A percentile compares a stretch with the other conserved stretches of the same genome.
Evolutionary conservation across 2,329 filamentous ascomycete genomes (phyloP).

Genomic region (Trichoderma citrinoviride): DNA sequence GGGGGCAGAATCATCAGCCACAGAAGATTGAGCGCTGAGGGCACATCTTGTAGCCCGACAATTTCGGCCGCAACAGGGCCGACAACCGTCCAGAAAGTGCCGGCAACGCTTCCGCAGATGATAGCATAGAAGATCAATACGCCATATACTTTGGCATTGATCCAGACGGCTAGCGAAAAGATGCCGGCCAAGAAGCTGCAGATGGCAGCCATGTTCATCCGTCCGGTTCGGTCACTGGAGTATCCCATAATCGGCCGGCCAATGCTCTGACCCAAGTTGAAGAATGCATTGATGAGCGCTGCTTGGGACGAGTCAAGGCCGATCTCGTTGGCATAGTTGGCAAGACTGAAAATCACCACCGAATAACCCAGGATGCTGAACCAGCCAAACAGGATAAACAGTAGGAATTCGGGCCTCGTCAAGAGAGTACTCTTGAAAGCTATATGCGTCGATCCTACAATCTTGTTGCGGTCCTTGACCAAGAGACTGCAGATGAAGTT

Average conservation of each 20-base stretch:
- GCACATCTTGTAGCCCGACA: constrained; percentile 65
- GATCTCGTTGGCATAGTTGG: constrained; percentile 68
- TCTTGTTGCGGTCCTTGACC: constrained; percentile 68
- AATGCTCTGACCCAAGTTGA: constrained; percentile 66
- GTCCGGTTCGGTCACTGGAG: constrained; percentile 66
- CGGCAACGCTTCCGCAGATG: constrained; percentile 67
- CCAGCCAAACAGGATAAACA: constrained; percentile 66
- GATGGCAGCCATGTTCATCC: constrained; percentile 68
- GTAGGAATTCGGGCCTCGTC: constrained; percentile 57
- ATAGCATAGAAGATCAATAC: constrained; percentile 70
- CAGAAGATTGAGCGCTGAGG: constrained; percentile 64
- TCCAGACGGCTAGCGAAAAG: constrained; percentile 70
- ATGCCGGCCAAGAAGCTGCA: constrained; percentile 64
- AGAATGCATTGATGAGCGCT: constrained; percentile 67
- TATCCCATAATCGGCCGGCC: constrained; percentile 71
- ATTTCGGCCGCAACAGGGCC: constrained; percentile 71
- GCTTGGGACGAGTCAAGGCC: constrained; percentile 67
- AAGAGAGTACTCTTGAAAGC: constrained; percentile 66
- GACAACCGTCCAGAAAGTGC: constrained; percentile 68
- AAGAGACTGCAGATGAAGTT: constrained; percentile 63
- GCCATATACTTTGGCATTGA: constrained; percentile 60
- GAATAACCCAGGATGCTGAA: constrained; percentile 73
- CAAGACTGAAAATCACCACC: constrained; percentile 72
- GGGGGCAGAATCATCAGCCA: constrained; percentile 72
- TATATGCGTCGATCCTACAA: constrained; percentile 63